These are phyloP conservation scores for Diphasiastrum complanatum DNA, from an alignment of 83 land plant genomes.

Conservation along the genomic window DNA sequence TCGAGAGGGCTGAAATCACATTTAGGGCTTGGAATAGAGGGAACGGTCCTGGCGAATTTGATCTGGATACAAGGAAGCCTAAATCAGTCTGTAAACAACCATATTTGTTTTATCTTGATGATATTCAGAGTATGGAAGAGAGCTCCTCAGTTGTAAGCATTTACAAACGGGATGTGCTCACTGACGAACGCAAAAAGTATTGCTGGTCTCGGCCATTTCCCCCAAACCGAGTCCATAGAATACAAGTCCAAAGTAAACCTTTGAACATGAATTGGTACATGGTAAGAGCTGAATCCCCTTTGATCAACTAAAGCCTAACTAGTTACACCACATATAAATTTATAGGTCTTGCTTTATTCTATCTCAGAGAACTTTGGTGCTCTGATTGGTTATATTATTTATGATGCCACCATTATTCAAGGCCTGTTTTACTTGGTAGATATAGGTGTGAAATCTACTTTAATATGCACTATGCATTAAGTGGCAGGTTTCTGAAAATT, in stretches of 20 bases:
- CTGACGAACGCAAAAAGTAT: constrained; percentile 1
- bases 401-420: no score
- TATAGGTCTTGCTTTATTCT: no score
- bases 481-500: no score
- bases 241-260: constrained; percentile 4
- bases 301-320: no score
- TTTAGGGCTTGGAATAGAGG: constrained; percentile 69
- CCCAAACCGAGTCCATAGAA: neutral
- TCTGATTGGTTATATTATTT: no score
- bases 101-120: constrained; percentile 29
- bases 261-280: constrained; percentile 5
- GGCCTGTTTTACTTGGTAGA: no score
- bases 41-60: constrained; percentile 27
- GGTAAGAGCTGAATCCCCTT: no score
- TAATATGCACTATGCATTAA: no score
- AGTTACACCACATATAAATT: no score
- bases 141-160: constrained; percentile 1
- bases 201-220: constrained; percentile 3
- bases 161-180: neutral
- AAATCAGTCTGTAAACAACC: constrained; percentile 28
- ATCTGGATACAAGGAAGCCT: constrained; percentile 27
- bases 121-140: neutral
- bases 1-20: constrained; percentile 62
- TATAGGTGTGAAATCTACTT: no score
- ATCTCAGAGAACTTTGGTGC: no score